Base-by-base conservation (phyloP, 768 basidiomycete species). In the Lyophyllum atratum region DNA sequence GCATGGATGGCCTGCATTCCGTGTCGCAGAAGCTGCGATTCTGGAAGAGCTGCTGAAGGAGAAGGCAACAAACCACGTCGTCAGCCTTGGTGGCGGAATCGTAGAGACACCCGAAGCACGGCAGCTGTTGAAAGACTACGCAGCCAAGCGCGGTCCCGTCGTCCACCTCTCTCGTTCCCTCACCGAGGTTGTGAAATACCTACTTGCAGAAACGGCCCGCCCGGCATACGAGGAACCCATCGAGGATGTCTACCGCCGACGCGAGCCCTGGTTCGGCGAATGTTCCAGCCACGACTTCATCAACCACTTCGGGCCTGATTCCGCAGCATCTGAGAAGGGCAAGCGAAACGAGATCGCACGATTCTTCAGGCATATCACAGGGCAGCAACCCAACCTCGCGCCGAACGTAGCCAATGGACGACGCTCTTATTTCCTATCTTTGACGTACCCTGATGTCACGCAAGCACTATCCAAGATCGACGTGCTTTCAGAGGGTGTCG, bases 61-160 rank as follows among this genome's bases (percentile, higher is more conserved):
- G 50, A 74, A 80, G 40, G 74, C 80, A 4, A 80, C 79, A 17
- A 75, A 78, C 0, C 86, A 93, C 70, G 80, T 98, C 52, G 84
- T 98, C 69, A 93, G 91, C 61, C 85, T 97, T 19, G 96, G 97
- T 3, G 97, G 97, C 3, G 96, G 96, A 0, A 86, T 98, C 55
- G 93, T 98, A 28, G 96, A 99, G 73, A 91, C 86, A 0, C 80
- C 86, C 1, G 81, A 77, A 40, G 90, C 93, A 12, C 79, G 95
- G 28, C 77, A 89, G 17, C 66, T 92, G 4, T 77, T 99, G 57
- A 81, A 86, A 70, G 72, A 78, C 17, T 95, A 92, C 69, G 79
- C 78, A 28, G 73, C 72, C 29, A 76, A 69, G 19, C 76, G 76
- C 25, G 91, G 92, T 4, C 84, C 86, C 6, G 92, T 99, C 11